Evolutionary conservation across 257 asterid species (phyloP), one percentile per base, ranked within the genome.

Genomic region (Perilla frutescens): DNA sequence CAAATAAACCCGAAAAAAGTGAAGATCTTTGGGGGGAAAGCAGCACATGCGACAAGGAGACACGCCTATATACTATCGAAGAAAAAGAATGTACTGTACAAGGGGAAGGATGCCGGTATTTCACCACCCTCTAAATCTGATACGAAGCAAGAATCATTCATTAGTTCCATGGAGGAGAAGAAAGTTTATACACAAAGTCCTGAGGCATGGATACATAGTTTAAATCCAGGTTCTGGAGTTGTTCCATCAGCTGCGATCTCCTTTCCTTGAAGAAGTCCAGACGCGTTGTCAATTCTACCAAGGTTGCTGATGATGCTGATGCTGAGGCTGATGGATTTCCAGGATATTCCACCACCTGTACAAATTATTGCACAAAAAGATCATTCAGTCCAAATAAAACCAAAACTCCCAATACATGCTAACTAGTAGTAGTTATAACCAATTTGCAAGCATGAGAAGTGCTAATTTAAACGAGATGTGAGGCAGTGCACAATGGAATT

Each of bases 231-330:
- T 71, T 89, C 74, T 91, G 96, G 67, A 93, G 97, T 67, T 93
- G 98, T 75, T 91, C 98, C 96, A 93, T 93, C 81, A 93, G 81
- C 84, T 93, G 98, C n/a, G 98, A 91, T 68, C 98, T 87, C 73
- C 98, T 77, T 70, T 93, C 98, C 87, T 91, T 93, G 82, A 93
- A 93, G 85, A 91, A 93, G 77, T 89, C 97, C 9, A 93, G 92
- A 31, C 96, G 98, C 5, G 96, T 78, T 8, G 96, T 93, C 77
- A 93, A 71, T 80, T 93, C 98, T 51, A 93, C 87, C 87, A 93
- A 70, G 57, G 96, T 88, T 9, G 96, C 87, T 29, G 98, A 85
- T 32, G 95, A 84, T 65, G 86, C 83, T 53, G 96, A 88, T 32
- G 98, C 84, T 32, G 95, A 84, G 62, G 86, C 83, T 53, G 89